phyloP scores from a whole-genome alignment of 768 basidiomycete species.

The Lanmaoa pseudosensibilis region DNA sequence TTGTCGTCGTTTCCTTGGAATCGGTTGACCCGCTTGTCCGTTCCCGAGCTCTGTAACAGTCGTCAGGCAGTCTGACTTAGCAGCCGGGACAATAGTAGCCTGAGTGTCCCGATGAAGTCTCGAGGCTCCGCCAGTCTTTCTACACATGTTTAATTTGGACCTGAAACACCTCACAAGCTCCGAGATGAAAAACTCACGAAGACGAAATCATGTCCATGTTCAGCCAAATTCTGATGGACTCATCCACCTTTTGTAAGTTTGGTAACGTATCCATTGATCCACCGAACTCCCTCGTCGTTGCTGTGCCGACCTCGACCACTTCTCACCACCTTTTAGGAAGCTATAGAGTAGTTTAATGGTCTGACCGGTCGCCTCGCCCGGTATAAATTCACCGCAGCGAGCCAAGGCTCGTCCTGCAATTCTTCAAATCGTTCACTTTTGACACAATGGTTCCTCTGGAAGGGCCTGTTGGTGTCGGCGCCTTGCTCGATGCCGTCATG shows the following conservation, averaged over 20 bases:
- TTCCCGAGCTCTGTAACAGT: background rate
- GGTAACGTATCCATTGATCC: slow-evolving; percentile 15
- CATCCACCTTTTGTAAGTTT: slow-evolving; percentile 3
- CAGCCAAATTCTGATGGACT: slow-evolving; percentile 18
- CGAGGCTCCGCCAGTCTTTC: background rate
- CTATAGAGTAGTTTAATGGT: background rate
- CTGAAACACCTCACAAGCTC: slow-evolving; percentile 5
- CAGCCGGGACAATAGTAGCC: background rate
- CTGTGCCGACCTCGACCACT: slow-evolving; percentile 10
- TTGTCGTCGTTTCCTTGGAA: background rate
- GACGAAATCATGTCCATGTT: slow-evolving; percentile 6
- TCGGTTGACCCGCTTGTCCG: background rate
- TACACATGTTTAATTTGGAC: background rate
- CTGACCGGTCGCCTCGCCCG: slow-evolving; percentile 12
- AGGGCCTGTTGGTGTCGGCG: slow-evolving; percentile 25
- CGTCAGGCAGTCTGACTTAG: background rate
- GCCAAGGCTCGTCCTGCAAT: background rate
- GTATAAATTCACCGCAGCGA: slow-evolving; percentile 16
- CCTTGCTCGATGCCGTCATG: slow-evolving; percentile 23
- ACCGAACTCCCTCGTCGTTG: slow-evolving; percentile 5
- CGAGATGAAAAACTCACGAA: slow-evolving; percentile 16
- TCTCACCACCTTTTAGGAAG: slow-evolving; percentile 5
- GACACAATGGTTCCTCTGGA: slow-evolving; percentile 24
- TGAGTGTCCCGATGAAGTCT: background rate
- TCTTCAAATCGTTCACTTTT: background rate